Evolutionary conservation across 306 rosid genomes (phyloP), one percentile per base, ranked within the genome.

Genomic region (Cucurbita argyrosperma): DNA sequence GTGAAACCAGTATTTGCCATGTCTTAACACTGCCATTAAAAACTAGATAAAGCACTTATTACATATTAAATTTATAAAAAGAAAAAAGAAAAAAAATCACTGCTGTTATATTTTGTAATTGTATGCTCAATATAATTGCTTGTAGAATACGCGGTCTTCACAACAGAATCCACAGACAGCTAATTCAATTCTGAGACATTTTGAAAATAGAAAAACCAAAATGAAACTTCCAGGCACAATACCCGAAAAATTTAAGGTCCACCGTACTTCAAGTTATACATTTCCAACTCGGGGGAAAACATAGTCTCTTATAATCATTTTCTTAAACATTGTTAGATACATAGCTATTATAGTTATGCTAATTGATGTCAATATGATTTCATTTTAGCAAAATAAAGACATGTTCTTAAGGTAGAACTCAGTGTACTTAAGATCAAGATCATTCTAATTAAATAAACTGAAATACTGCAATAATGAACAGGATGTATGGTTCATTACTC

Each of bases 401-500:
- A 38, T 49, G 50, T 11, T 40, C 70, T 39, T 39, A 30, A 40
- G 49, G 45, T 40, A 40, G 70, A 16, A 39, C 26, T 38, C 14
- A 16, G 14, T n/a, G 70, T 19, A 64, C 39, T 8, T 26, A 15
- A 63, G 38, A n/a, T 19, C 16, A 42, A 26, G 56, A 35, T 19
- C 15, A 11, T 56, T 59, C 42, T 53, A 15, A 13, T 42, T 46
- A 47, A 35, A 61, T 45, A 38, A 59, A 59, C 13, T 50, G 42
- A 59, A 74, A 60, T 74, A 60, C 61, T 61, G 70, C 35, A 45
- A 59, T 47, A 6, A 74, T 35, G 43, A 60, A 35, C 10, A 61
- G 15, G 47, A 46, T 13, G 45, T 59, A 57, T 56, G 46, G 47
- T 70, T 74, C 49, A 47, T 68, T 77, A 80, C 80, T 77, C 94